These are phyloP conservation scores for Chytriomyces sp. DNA, from an alignment of 192 early-diverging fungal species.

Conservation along the genomic window DNA sequence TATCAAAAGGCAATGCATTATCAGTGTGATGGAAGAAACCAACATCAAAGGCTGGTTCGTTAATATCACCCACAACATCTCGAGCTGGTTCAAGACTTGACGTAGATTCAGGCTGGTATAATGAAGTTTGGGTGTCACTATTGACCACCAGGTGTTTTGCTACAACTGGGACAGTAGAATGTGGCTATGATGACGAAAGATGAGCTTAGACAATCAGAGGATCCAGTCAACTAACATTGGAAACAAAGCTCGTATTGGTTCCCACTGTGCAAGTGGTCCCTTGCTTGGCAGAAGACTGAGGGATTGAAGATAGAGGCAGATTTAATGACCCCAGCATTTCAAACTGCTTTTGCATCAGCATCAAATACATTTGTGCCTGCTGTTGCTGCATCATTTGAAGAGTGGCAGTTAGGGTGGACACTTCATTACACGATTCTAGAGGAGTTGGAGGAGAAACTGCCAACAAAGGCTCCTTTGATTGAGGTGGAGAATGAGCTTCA, in stretches of 20 bases:
- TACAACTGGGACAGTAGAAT: too few relatives aligned
- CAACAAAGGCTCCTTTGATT: not conserved
- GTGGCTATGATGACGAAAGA: too few relatives aligned
- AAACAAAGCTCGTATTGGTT: not conserved
- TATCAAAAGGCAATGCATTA: not conserved
- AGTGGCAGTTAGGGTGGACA: not conserved
- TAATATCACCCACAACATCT: too few relatives aligned
- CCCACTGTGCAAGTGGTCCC: not conserved
- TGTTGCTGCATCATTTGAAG: not conserved
- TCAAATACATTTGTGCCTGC: not conserved
- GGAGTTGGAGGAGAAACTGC: not conserved
- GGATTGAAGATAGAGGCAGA: not conserved
- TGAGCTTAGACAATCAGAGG: too few relatives aligned
- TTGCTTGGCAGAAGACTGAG: not conserved
- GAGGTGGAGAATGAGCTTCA: not conserved
- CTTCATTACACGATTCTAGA: too few relatives aligned
- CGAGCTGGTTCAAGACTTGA: too few relatives aligned
- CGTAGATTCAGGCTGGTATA: too few relatives aligned
- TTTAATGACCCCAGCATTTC: not conserved
- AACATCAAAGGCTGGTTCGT: too few relatives aligned
- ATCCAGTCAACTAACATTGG: too few relatives aligned
- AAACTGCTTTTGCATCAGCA: not conserved
- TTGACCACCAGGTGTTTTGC: too few relatives aligned
- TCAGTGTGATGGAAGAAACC: too few relatives aligned
- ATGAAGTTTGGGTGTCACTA: too few relatives aligned